Evolutionary conservation across 495 filamentous ascomycete genomes (phyloP).

Genomic region (Aspergillus biplanus): DNA sequence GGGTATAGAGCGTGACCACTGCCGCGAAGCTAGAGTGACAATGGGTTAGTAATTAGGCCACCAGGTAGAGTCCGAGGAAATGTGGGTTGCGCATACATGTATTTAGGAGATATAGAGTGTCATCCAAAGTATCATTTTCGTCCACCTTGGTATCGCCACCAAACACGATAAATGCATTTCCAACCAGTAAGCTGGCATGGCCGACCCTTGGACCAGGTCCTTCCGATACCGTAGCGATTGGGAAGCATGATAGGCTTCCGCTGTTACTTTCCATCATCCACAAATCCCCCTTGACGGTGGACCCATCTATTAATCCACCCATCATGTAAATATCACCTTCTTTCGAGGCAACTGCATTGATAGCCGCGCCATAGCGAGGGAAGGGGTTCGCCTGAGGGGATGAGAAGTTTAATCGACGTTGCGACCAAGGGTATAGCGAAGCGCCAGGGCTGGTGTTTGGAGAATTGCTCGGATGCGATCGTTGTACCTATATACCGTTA

Average conservation of each 20-base stretch:
- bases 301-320: conserved; percentile 93
- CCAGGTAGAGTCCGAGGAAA: conserved; percentile 3
- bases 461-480: conserved; percentile 38
- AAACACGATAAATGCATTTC: conserved; percentile 99
- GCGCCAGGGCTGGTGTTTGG: conserved; percentile 48
- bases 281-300: conserved; percentile 92
- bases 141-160: conserved; percentile 98
- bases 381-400: conserved; percentile 85
- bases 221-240: conserved; percentile 86
- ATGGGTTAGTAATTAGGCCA: conserved; percentile 16
- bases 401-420: conserved; percentile 83
- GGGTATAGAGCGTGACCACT: conserved; percentile 94
- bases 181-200: conserved; percentile 91
- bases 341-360: conserved; percentile 89
- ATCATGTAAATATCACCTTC: conserved; percentile 98
- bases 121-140: conserved; percentile 86
- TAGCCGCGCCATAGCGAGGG: conserved; percentile 94
- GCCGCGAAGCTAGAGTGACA: conserved; percentile 73
- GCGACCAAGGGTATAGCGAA: conserved; percentile 94
- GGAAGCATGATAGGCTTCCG: conserved; percentile 86
- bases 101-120: conserved; percentile 95
- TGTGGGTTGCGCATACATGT: conserved; percentile 70
- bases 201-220: conserved; percentile 95
- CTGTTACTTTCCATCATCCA: conserved; percentile 95
- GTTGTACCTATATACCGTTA: conserved; percentile 34